Evolutionary conservation across 2,329 filamentous ascomycete genomes (phyloP).

Genomic region (Penicillium sumatraense): DNA sequence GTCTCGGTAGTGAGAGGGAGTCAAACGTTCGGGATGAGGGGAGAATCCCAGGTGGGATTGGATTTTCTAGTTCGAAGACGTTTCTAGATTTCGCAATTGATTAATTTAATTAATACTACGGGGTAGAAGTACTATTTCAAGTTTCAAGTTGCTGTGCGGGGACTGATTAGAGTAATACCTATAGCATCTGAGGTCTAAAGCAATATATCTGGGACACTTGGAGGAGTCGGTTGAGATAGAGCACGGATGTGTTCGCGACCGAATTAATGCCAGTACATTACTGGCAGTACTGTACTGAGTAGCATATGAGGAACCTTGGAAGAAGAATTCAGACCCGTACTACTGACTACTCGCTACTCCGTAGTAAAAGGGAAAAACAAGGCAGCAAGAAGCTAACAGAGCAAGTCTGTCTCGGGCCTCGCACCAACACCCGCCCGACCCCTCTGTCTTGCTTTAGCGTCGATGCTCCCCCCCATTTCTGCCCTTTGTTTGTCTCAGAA

Average conservation of each 20-base stretch:
- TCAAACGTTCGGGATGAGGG: no score
- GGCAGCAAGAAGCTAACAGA: slow-evolving; percentile 19
- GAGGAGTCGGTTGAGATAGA: not conserved
- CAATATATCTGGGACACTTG: not conserved
- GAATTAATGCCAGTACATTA: not conserved
- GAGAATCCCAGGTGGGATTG: no score
- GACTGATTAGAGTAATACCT: not conserved
- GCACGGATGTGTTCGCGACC: not conserved
- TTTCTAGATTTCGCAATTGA: no score
- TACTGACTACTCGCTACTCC: not conserved
- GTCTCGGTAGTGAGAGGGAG: not conserved
- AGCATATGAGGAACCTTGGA: no score
- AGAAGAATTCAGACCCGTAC: no score
- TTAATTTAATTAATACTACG: no score
- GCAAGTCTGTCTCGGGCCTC: slow-evolving; percentile 21
- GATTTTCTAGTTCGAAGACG: no score
- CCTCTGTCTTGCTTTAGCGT: slow-evolving; percentile 18
- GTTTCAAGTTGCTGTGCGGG: not conserved
- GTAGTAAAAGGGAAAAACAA: slow-evolving; percentile 12
- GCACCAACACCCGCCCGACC: slow-evolving; percentile 3
- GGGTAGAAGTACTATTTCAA: no score
- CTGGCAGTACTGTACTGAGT: no score
- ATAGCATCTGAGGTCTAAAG: no score
- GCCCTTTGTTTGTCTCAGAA: not conserved
- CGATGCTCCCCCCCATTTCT: not conserved